Evolutionary conservation across 495 filamentous ascomycete genomes (phyloP).

Genomic region (Bombardia bombarda): DNA sequence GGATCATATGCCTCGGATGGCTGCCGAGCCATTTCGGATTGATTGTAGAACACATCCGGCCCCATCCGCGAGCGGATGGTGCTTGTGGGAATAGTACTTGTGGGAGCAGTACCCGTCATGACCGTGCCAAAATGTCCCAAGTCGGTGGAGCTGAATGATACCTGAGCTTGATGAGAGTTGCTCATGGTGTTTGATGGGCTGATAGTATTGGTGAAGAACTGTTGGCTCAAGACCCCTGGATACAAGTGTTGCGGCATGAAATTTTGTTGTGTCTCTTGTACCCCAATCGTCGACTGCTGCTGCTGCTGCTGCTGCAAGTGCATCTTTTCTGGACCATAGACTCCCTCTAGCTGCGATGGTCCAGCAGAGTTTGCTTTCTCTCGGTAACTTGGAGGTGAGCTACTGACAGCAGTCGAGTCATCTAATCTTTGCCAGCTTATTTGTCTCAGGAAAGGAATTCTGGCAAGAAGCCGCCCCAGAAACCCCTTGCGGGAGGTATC

Average conservation of each 20-base stretch:
- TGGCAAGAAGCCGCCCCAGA: conserved; percentile 3
- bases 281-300: conserved; percentile 1
- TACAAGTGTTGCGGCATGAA: too few relatives aligned
- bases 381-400: conserved; percentile 24
- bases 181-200: conserved; percentile 2
- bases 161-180: conserved; percentile 7
- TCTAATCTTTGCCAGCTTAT: conserved; percentile 16
- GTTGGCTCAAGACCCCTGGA: too few relatives aligned
- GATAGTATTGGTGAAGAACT: too few relatives aligned
- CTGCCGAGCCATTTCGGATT: conserved; percentile 27
- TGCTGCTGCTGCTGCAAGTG: conserved; percentile 5
- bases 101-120: conserved; percentile 8
- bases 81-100: too few relatives aligned
- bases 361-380: conserved; percentile 17
- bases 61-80: conserved; percentile 20
- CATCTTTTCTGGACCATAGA: conserved; percentile 22
- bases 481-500: conserved; percentile 6
- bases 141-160: conserved; percentile 25
- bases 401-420: conserved; percentile 1
- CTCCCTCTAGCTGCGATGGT: conserved; percentile 8
- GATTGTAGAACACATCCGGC: conserved; percentile 28
- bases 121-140: conserved; percentile 22
- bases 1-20: conserved; percentile 27
- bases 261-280: too few relatives aligned
- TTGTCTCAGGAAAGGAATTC: conserved; percentile 9